Base-by-base conservation (phyloP, 1,284 basidiomycete species). In the Sporisorium scitamineum region DNA sequence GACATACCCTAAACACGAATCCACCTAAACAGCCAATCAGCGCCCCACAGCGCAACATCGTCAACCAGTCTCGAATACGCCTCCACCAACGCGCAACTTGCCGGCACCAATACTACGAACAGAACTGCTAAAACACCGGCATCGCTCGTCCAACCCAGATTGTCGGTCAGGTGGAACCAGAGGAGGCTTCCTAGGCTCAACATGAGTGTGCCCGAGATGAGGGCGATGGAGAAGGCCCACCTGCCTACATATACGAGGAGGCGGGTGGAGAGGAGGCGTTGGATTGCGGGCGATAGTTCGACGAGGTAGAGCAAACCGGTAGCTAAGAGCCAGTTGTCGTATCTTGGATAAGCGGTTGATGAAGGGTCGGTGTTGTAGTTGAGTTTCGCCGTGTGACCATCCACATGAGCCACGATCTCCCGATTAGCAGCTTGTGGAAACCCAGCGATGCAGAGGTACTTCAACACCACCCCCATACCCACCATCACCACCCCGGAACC, bases 251-350 rank as follows among this genome's bases (percentile, higher is more conserved):
- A 68, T 6, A 41, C 61, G 14, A 82, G 20, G 14, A 53, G 24
- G 4, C 31, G 32, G 2, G 47, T 60, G 29, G 57, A 47, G 6
- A 81, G 57, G 5, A 63, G 1, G n/a, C 56, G 26, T 3, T 67
- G 69, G 1, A 47, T 32, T 0, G 14, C 18, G 5, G 66, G 70
- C n/a, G 18, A 47, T 26, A 80, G 37, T 29, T 81, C 80, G 34
- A 81, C 45, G 11, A 81, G 70, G 54, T 67, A 65, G 7, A 81
- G 44, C 16, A 67, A 18, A 11, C 71, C 79, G 11, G 74, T 63
- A 9, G 68, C 64, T 5, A 82, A n/a, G 13, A 82, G 34, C 64
- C 67, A 82, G 54, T 82, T 78, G 54, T 82, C 80, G 47, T 79
- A 71, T 10, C 80, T 61, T 2, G 80, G 79, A 34, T 56, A 79